These are phyloP conservation scores for Cladophialophora psammophila DNA, from an alignment of 2,329 filamentous ascomycete genomes.

Conservation along the genomic window DNA sequence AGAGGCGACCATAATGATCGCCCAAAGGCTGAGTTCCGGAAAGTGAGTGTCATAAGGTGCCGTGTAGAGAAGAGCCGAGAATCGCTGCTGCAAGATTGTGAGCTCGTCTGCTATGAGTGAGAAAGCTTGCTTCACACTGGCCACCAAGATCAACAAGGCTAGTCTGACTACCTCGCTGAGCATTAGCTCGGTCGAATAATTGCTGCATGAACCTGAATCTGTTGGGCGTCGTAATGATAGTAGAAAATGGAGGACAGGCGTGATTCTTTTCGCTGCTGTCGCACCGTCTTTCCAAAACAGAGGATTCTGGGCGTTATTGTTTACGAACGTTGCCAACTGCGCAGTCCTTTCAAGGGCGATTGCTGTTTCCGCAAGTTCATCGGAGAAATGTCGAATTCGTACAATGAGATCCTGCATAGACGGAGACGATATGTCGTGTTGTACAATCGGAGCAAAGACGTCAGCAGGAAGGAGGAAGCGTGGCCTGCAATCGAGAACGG, in stretches of 20 bases:
- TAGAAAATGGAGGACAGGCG: slow-evolving; percentile 19
- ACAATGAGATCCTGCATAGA: not conserved
- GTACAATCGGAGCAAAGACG: not conserved
- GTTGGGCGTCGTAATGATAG: slow-evolving; percentile 22
- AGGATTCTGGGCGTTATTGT: not conserved
- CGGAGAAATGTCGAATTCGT: not conserved
- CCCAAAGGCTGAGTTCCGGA: slow-evolving; percentile 23
- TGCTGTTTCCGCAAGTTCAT: not conserved
- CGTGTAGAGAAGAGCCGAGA: not conserved
- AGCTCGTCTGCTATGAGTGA: slow-evolving; percentile 21
- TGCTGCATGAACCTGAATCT: not conserved
- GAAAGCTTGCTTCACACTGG: slow-evolving; percentile 21
- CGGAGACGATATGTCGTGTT: not conserved
- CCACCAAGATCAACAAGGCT: slow-evolving; percentile 21
- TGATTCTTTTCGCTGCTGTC: slow-evolving; percentile 14
- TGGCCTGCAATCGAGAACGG: slow-evolving; percentile 19
- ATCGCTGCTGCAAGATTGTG: slow-evolving; percentile 5
- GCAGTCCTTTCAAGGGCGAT: slow-evolving; percentile 3
- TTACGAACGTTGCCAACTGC: slow-evolving; percentile 10
- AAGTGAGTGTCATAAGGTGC: not conserved
- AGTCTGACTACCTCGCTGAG: slow-evolving; percentile 20
- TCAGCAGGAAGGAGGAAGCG: slow-evolving; percentile 6
- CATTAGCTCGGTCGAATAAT: not conserved
- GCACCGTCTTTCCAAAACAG: slow-evolving; percentile 22
- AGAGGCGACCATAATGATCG: slow-evolving; percentile 4